phyloP scores from a whole-genome alignment of 2,329 filamentous ascomycete genomes.

The Chaetomium globosum region DNA sequence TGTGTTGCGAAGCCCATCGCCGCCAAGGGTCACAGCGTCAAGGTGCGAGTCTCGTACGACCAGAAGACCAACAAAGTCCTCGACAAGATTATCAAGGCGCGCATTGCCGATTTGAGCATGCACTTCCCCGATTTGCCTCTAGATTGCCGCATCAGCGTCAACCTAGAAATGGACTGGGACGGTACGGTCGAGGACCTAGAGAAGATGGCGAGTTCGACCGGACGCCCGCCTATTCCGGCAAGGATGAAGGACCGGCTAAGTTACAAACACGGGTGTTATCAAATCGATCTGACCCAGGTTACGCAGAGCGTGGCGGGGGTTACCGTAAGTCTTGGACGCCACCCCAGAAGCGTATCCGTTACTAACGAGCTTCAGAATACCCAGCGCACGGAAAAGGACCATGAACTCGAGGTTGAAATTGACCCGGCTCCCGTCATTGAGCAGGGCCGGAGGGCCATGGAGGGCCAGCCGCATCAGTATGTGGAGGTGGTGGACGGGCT shows the following conservation, averaged over 20 bases:
- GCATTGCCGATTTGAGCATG: slow-evolving; percentile 86
- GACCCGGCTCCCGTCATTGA: slow-evolving; percentile 64
- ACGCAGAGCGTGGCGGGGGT: slow-evolving; percentile 49
- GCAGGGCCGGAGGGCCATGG: slow-evolving; percentile 62
- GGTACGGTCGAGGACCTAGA: slow-evolving; percentile 65
- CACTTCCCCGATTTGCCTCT: slow-evolving; percentile 75
- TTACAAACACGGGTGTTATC: slow-evolving; percentile 84
- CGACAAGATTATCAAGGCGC: slow-evolving; percentile 86
- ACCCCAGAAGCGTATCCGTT: no score
- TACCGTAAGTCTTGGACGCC: slow-evolving; percentile 25
- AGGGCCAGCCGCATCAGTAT: slow-evolving; percentile 60
- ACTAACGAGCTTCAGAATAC: slow-evolving; percentile 40
- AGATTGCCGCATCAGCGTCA: slow-evolving; percentile 92
- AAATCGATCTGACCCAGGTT: slow-evolving; percentile 92
- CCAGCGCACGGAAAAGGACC: slow-evolving; percentile 61
- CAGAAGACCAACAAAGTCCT: slow-evolving; percentile 70
- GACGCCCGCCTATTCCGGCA: slow-evolving; percentile 54
- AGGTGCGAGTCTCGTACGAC: slow-evolving; percentile 76
- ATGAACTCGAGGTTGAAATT: slow-evolving; percentile 81
- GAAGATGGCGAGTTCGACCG: slow-evolving; percentile 42
- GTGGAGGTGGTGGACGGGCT: slow-evolving; percentile 71
- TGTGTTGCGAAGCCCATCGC: slow-evolving; percentile 64
- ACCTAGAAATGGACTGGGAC: slow-evolving; percentile 87
- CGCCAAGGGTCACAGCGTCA: slow-evolving; percentile 55
- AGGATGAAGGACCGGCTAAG: slow-evolving; percentile 88